Conservation (phyloP, 2,329 filamentous ascomycete species). For the Scolecobasidium constrictum region DNA sequence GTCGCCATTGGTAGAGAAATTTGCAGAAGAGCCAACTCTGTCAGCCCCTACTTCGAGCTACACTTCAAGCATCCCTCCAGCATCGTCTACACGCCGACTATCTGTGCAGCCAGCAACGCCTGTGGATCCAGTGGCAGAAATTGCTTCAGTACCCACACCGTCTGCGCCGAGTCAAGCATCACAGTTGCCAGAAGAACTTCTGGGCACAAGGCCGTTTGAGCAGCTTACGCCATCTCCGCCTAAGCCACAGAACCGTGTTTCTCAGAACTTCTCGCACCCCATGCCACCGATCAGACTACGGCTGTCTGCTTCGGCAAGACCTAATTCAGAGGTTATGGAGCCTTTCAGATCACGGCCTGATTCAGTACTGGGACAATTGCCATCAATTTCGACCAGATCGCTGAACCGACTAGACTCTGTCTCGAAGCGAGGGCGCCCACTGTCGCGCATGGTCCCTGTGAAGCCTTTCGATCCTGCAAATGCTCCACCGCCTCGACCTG, state of each 20-base stretch:
- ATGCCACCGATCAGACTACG: not conserved
- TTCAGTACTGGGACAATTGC: constrained; percentile 5
- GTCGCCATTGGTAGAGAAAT: constrained; percentile 6
- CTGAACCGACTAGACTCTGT: not conserved
- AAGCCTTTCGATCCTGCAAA: constrained; percentile 5
- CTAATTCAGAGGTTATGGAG: no score
- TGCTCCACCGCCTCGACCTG: not conserved
- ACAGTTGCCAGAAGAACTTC: no score
- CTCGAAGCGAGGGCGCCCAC: not conserved
- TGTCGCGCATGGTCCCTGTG: constrained; percentile 8
- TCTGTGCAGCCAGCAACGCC: not conserved
- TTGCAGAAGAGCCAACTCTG: not conserved
- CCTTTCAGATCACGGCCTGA: constrained; percentile 7
- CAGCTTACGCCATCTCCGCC: not conserved
- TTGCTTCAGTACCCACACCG: not conserved
- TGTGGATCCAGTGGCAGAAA: not conserved
- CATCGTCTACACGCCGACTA: not conserved
- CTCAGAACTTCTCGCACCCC: not conserved
- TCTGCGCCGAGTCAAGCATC: not conserved
- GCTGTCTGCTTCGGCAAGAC: no score
- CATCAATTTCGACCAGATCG: constrained; percentile 2
- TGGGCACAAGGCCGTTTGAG: not conserved
- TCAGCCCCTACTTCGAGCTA: not conserved
- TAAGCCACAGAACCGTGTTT: no score
- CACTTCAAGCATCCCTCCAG: not conserved